Conservation (phyloP, 768 basidiomycete species). For the Leccinellum rugosiceps region DNA sequence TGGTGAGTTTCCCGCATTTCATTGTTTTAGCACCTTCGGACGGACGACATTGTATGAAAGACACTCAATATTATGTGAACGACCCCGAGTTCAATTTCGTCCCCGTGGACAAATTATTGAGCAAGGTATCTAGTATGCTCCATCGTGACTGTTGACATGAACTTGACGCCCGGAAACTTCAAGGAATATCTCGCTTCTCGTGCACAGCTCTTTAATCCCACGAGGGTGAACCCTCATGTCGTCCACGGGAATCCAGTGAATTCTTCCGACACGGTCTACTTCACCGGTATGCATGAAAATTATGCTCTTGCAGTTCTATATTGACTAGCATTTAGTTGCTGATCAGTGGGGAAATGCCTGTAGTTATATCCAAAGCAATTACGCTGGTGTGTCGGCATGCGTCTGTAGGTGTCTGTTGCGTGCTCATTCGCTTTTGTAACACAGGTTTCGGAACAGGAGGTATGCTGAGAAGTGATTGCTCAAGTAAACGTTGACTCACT, state of each 20-base stretch:
- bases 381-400: conserved; percentile 51
- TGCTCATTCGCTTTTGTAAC: conserved; percentile 4
- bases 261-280: conserved; percentile 93
- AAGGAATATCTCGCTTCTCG: conserved; percentile 82
- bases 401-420: background rate
- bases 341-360: conserved; percentile 90
- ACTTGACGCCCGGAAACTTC: background rate
- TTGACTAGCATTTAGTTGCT: conserved; percentile 45
- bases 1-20: conserved; percentile 41
- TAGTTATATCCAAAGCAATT: conserved; percentile 88
- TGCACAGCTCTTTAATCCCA: conserved; percentile 74
- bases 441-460: conserved; percentile 88
- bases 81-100: conserved; percentile 80
- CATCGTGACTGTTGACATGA: background rate
- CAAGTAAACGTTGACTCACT: conserved; percentile 2
- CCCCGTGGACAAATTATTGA: conserved; percentile 79
- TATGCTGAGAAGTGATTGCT: conserved; percentile 24
- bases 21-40: background rate
- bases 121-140: conserved; percentile 56
- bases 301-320: background rate
- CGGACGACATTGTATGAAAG: conserved; percentile 34
- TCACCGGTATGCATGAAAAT: conserved; percentile 57
- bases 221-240: conserved; percentile 60
- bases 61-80: conserved; percentile 87
- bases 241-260: conserved; percentile 77